These are phyloP conservation scores for Fusarium goolgardi DNA, from an alignment of 2,329 filamentous ascomycete species.

Conservation along the genomic window DNA sequence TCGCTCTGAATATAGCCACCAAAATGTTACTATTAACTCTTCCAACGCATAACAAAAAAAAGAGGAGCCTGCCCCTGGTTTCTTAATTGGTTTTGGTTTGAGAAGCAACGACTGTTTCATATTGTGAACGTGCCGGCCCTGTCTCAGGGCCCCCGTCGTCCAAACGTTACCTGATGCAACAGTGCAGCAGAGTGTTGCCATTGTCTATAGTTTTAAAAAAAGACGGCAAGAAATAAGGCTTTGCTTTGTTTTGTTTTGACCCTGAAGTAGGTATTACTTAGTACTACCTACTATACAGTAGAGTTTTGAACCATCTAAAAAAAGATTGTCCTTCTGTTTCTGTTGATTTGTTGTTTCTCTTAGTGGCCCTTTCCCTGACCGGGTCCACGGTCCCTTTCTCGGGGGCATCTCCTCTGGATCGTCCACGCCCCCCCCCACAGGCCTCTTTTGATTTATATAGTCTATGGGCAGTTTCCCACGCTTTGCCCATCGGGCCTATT, in stretches of 20 bases:
- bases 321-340: slow-evolving; percentile 19
- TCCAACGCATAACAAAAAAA: slow-evolving; percentile 23
- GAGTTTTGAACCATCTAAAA: slow-evolving; percentile 39
- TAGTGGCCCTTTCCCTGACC: slow-evolving; percentile 30
- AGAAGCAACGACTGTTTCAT: slow-evolving; percentile 40
- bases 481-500: slow-evolving; percentile 28
- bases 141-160: slow-evolving; percentile 43
- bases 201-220: background rate
- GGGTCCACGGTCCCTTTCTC: slow-evolving; percentile 43
- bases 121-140: slow-evolving; percentile 25
- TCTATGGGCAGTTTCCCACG: slow-evolving; percentile 42
- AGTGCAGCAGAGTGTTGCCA: background rate
- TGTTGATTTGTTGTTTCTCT: background rate
- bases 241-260: background rate
- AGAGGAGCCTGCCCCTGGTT: slow-evolving; percentile 15
- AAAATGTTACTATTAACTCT: slow-evolving; percentile 10
- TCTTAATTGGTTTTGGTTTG: slow-evolving; percentile 6
- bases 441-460: slow-evolving; percentile 40
- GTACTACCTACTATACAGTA: background rate
- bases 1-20: background rate
- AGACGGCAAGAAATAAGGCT: background rate
- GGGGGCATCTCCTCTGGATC: slow-evolving; percentile 42
- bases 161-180: slow-evolving; percentile 41
- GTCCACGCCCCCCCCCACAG: slow-evolving; percentile 43
- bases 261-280: too few relatives aligned